A percentile compares a stretch with the other conserved stretches of the same genome.
Evolutionary conservation across 345 rosid genomes (phyloP).

Genomic region (Moricandia arvensis): DNA sequence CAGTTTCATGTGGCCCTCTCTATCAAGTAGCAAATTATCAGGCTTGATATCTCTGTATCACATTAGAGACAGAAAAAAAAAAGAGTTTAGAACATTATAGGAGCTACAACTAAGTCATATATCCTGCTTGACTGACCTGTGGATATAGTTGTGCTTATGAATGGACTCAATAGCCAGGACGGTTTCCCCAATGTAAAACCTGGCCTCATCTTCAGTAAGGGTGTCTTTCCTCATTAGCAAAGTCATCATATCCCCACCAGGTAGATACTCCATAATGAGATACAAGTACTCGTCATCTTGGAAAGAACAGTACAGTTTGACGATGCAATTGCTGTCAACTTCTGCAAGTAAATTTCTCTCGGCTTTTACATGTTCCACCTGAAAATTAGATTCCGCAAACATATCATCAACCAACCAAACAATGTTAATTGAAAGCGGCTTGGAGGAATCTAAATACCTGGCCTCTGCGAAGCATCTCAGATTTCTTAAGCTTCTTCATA

Average conservation of each 20-base stretch:
- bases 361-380: constrained; percentile 99
- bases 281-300: constrained; percentile 94
- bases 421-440: neutral
- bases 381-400: constrained; percentile 28
- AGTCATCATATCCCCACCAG: constrained; percentile 99
- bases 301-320: constrained; percentile 90
- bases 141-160: constrained; percentile 94
- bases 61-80: neutral
- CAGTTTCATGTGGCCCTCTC: constrained; percentile 89
- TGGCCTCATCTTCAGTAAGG: constrained; percentile 89
- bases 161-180: constrained; percentile 96
- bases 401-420: constrained; percentile 24
- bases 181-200: constrained; percentile 95
- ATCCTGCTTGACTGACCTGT: constrained; percentile 56
- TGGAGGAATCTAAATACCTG: constrained; percentile 51
- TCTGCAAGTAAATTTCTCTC: constrained; percentile 97
- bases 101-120: neutral
- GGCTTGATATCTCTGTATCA: constrained; percentile 94
- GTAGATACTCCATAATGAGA: constrained; percentile 96
- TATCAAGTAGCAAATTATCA: constrained; percentile 92
- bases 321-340: constrained; percentile 98
- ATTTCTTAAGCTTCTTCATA: constrained; percentile 97
- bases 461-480: constrained; percentile 99
- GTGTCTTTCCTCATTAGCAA: constrained; percentile 95
- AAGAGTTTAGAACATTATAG: neutral